Evolutionary conservation across 2,329 filamentous ascomycete species (phyloP).

Genomic region (Ophiostoma angusticollis): DNA sequence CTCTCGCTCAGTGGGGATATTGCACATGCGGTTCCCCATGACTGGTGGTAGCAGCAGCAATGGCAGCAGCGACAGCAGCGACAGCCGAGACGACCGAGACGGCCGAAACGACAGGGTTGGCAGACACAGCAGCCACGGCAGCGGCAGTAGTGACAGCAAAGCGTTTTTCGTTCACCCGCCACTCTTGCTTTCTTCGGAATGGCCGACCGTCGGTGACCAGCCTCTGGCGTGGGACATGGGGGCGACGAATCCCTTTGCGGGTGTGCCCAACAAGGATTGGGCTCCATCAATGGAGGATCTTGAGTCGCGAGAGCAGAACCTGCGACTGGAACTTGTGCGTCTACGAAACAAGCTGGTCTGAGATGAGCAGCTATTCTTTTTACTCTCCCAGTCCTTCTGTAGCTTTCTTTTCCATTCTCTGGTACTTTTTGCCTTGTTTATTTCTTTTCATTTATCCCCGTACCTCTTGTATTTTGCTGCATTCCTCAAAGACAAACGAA

Average conservation of each 20-base stretch:
- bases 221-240: conserved; percentile 4
- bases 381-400: no score
- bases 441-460: no score
- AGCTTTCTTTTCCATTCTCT: neutral
- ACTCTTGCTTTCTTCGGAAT: neutral
- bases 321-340: conserved; percentile 6
- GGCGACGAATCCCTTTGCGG: neutral
- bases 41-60: no score
- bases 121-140: neutral
- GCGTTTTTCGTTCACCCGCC: conserved; percentile 2
- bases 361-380: neutral
- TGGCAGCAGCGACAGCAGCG: neutral
- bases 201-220: neutral
- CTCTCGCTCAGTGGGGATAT: neutral
- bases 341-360: conserved; percentile 2
- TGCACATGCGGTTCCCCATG: conserved; percentile 1
- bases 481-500: no score
- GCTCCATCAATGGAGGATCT: neutral
- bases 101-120: no score
- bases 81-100: no score
- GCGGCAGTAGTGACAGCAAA: neutral
- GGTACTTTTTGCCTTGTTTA: no score
- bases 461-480: no score
- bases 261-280: neutral
- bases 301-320: conserved; percentile 3